Conservation (phyloP, 495 filamentous ascomycete genomes). For the Neurospora discreta region DNA sequence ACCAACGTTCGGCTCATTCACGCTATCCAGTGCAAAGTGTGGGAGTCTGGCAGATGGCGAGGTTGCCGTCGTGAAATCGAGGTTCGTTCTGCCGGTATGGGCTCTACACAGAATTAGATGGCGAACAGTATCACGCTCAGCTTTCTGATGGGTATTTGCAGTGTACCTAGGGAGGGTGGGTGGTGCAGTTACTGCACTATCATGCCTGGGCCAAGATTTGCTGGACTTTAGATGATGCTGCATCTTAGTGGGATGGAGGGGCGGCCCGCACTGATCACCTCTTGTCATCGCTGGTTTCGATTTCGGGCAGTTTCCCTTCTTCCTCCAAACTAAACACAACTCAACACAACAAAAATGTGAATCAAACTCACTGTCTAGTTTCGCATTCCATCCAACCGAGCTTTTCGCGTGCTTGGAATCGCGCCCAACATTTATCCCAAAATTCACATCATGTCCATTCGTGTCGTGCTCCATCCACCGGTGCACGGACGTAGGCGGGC, state of each 20-base stretch:
- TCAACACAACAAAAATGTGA: not conserved
- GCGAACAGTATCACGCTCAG: not conserved
- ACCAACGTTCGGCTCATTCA: not conserved
- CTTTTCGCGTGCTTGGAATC: not conserved
- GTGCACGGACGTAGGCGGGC: not conserved
- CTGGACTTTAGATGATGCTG: not conserved
- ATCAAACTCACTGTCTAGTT: not conserved
- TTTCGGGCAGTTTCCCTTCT: not conserved
- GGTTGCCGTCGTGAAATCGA: not conserved
- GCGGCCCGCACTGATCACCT: not conserved
- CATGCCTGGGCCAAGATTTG: too few species aligned
- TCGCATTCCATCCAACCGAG: not conserved
- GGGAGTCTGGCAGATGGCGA: not conserved
- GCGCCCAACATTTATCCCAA: not conserved
- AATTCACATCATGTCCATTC: not conserved
- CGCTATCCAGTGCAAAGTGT: not conserved
- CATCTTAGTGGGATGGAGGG: not conserved
- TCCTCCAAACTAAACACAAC: not conserved
- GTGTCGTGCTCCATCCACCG: not conserved
- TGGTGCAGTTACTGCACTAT: not conserved
- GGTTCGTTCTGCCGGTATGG: not conserved
- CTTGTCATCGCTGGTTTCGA: not conserved
- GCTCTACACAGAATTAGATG: not conserved
- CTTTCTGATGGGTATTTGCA: not conserved
- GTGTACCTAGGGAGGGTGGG: too few species aligned